phyloP scores from a whole-genome alignment of 176 grass and related monocot genomes.

The Secale cereale region DNA sequence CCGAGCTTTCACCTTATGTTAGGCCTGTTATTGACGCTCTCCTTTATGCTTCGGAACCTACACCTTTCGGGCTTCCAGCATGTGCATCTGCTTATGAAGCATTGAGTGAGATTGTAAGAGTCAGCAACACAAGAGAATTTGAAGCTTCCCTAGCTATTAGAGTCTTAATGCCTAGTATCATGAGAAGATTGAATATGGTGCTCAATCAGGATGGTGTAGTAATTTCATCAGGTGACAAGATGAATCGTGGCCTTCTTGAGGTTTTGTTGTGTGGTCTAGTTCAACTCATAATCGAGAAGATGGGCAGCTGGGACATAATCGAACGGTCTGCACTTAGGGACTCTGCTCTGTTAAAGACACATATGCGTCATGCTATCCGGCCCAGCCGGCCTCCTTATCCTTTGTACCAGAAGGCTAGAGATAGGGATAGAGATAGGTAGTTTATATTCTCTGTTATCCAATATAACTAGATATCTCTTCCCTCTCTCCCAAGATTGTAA shows the following conservation, averaged over 20 bases:
- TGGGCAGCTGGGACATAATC: conserved; percentile 27
- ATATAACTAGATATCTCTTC: no score
- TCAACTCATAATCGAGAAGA: conserved; percentile 78
- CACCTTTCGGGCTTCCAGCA: conserved; percentile 46
- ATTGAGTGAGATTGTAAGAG: conserved; percentile 77
- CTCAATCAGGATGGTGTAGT: conserved; percentile 41
- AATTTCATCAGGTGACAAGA: conserved; percentile 66
- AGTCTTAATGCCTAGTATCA: conserved; percentile 57
- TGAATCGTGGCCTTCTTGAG: conserved; percentile 65
- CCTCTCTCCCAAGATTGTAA: no score
- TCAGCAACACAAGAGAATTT: conserved; percentile 33
- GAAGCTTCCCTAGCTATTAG: conserved; percentile 50
- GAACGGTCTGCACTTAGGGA: neutral
- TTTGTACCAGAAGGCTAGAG: no score
- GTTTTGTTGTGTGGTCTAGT: conserved; percentile 67
- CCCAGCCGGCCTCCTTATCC: no score
- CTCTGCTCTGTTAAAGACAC: no score
- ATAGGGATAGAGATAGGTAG: no score
- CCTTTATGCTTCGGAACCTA: conserved; percentile 54
- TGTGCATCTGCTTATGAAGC: conserved; percentile 71
- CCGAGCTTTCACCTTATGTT: conserved; percentile 66
- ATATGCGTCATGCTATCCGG: no score
- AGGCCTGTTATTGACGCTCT: conserved; percentile 54
- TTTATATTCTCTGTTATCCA: no score
- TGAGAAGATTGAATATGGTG: conserved; percentile 61